Evolutionary conservation across 2,329 filamentous ascomycete species (phyloP).

Genomic region (Exophiala sideris): DNA sequence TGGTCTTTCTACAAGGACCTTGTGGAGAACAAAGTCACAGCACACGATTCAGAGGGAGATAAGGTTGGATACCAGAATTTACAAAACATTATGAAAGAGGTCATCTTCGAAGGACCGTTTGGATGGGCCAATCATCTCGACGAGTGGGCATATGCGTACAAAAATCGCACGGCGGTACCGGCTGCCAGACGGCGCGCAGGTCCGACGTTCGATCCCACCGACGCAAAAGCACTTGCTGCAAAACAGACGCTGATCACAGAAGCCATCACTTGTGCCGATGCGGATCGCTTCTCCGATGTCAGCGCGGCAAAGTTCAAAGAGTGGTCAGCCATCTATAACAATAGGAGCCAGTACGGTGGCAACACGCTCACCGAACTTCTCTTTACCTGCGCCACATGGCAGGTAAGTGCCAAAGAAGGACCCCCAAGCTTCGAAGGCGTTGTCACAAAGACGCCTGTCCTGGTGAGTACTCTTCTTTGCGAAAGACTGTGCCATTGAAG

Average conservation of each 20-base stretch:
- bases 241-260: background rate
- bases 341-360: slow-evolving; percentile 1
- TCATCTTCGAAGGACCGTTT: background rate
- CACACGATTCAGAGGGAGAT: slow-evolving; percentile 42
- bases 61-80: slow-evolving; percentile 32
- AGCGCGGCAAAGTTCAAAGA: background rate
- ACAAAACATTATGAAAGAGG: background rate
- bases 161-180: background rate
- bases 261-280: slow-evolving; percentile 15
- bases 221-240: background rate
- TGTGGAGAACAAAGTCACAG: slow-evolving; percentile 37
- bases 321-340: slow-evolving; percentile 29
- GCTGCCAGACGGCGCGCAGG: background rate
- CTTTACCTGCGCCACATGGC: slow-evolving; percentile 17
- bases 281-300: background rate
- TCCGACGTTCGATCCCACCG: background rate
- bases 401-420: slow-evolving; percentile 25
- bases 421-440: slow-evolving; percentile 27
- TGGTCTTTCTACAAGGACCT: slow-evolving; percentile 31
- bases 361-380: background rate
- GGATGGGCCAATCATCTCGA: background rate
- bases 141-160: background rate
- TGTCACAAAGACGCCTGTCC: slow-evolving; percentile 27
- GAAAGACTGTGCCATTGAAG: no score
- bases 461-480: no score